Base-by-base conservation (phyloP, 352 stramenopile species). In the Salisapilia sapeloensis region DNA sequence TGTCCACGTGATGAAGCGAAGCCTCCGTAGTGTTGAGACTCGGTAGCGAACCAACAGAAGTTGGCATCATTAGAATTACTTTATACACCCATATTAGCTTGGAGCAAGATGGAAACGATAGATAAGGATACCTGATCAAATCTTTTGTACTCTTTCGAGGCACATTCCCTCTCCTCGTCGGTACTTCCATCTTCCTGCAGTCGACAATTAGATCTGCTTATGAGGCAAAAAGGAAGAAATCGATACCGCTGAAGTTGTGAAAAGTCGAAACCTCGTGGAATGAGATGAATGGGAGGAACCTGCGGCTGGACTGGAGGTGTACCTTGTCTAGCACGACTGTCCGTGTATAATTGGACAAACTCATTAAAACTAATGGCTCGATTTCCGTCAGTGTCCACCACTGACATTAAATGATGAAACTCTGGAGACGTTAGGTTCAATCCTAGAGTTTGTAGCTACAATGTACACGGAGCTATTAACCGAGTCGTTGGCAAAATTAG, bases 351-450 rank as follows among this genome's bases (percentile, higher is more conserved):
- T 10, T 60, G 42, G 27, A 24, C 62, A 38, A 77, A 77, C 46
- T 77, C 58, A 12, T 56, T 56, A 35, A 70, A 77, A 36, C 58
- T 63, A 34, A 74, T 77, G 35, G 70, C 61, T 10, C 58, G 56
- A 16, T 53, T 69, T 4, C 53, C 48, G 24, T 69, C 56, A 0
- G 53, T 56, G 30, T 74, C 56, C 4, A 66, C 48, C 5, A 44
- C 32, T 7, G 44, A 45, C 6, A 44, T 53, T 4, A 77, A 24
- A 24, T 65, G 48, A 2, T 53, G 43, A 17, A 74, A 71, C 35
- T 74, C 61, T 16, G 43, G 53, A 18, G 72, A 47, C 2, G 50
- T 74, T 11, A 71, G 49, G 13, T 74, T 46, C 14, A 77, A 15
- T 1, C 56, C 61, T 2, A 77, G 40, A n/a, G 58, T 29, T 32